Conservation (phyloP, 2,329 filamentous ascomycete species). For the Aureobasidium subglaciale region DNA sequence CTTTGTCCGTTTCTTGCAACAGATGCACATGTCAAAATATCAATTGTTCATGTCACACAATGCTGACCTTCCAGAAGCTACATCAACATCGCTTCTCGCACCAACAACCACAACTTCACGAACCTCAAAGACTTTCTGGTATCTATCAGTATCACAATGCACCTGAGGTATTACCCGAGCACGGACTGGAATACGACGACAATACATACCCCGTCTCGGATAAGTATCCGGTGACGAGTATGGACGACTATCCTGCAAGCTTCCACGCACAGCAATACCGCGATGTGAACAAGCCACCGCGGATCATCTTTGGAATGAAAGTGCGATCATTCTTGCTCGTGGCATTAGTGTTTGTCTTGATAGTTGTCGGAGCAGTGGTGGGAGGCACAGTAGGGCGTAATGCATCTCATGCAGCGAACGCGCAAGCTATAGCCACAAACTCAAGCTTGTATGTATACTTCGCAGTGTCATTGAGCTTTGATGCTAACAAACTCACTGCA, state of each 20-base stretch:
- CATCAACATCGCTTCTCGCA: constrained; percentile 17
- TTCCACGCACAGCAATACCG: constrained; percentile 21
- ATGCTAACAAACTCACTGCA: neutral
- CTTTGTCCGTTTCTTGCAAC: neutral
- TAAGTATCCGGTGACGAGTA: constrained; percentile 30
- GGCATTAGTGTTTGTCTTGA: constrained; percentile 24
- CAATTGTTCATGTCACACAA: neutral
- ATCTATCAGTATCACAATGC: constrained; percentile 35
- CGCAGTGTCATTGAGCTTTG: too few relatives aligned
- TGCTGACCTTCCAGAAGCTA: constrained; percentile 1
- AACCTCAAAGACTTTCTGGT: constrained; percentile 22
- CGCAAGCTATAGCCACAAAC: neutral
- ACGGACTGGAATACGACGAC: constrained; percentile 34
- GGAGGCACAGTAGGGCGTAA: constrained; percentile 31
- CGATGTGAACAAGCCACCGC: constrained; percentile 27
- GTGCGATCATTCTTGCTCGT: constrained; percentile 30
- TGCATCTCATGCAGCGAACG: constrained; percentile 21
- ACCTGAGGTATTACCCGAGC: constrained; percentile 32
- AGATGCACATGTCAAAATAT: neutral
- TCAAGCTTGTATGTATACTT: neutral
- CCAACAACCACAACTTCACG: neutral
- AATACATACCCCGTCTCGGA: constrained; percentile 29
- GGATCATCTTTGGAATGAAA: constrained; percentile 36
- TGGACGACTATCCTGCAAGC: constrained; percentile 14
- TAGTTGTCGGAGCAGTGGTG: constrained; percentile 31